Conservation (phyloP, 2,329 filamentous ascomycete genomes). For the Claviceps africana region DNA sequence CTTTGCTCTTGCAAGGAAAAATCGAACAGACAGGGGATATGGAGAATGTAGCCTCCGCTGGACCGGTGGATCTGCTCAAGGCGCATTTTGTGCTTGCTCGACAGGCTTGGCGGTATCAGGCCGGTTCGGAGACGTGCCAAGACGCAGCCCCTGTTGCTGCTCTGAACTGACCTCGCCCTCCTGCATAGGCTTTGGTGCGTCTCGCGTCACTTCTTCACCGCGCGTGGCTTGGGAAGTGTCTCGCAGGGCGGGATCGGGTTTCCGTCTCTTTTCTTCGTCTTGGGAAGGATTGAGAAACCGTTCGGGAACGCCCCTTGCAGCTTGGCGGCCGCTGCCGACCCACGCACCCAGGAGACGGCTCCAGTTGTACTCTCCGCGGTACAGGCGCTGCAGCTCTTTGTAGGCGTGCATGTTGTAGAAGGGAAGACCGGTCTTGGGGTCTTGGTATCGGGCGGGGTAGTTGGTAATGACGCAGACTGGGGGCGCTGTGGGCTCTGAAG, state of each 20-base stretch:
- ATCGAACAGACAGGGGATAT: too few species aligned
- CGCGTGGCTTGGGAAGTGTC: too few species aligned
- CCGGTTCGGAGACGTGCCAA: neutral
- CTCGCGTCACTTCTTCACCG: neutral
- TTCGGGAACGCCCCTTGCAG: constrained; percentile 65
- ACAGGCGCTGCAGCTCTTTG: constrained; percentile 62
- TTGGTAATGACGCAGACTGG: constrained; percentile 71
- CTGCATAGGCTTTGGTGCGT: neutral
- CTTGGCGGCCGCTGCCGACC: constrained; percentile 51
- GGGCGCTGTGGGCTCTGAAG: constrained; percentile 33
- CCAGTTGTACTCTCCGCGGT: constrained; percentile 66
- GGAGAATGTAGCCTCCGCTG: too few species aligned
- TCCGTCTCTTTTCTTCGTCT: constrained; percentile 2
- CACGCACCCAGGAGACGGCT: constrained; percentile 70
- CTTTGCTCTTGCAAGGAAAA: too few species aligned
- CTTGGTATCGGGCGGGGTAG: constrained; percentile 66
- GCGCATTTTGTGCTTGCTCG: neutral
- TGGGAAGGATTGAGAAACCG: constrained; percentile 44
- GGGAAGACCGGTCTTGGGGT: constrained; percentile 69
- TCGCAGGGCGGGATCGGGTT: neutral
- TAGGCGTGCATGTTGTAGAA: constrained; percentile 73
- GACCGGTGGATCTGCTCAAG: too few species aligned
- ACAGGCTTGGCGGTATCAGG: neutral
- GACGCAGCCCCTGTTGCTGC: too few species aligned
- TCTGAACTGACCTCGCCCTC: neutral